Evolutionary conservation across 2,329 filamentous ascomycete genomes (phyloP).

Genomic region (Xylariales sp.): DNA sequence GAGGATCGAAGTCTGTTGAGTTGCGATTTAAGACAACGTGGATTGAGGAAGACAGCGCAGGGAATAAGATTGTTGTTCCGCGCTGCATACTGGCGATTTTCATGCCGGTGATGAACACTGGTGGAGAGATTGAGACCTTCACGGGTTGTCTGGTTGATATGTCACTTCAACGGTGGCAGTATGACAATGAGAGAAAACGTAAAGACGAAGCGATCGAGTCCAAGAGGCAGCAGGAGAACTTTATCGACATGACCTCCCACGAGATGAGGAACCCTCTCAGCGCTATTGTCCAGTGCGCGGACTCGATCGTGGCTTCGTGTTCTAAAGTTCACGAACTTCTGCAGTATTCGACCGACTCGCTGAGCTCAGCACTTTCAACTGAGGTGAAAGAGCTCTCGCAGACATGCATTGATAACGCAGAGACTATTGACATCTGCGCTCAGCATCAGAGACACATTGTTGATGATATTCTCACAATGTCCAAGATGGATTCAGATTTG

Average conservation of each 20-base stretch:
- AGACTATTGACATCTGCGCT: constrained; percentile 72
- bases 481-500: constrained; percentile 65
- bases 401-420: constrained; percentile 77
- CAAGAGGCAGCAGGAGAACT: constrained; percentile 71
- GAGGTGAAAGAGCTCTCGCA: constrained; percentile 64
- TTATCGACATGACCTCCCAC: constrained; percentile 72
- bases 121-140: constrained; percentile 42
- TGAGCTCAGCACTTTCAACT: constrained; percentile 5
- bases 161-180: constrained; percentile 45
- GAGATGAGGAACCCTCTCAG: constrained; percentile 71
- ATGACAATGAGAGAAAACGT: constrained; percentile 31
- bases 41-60: constrained; percentile 39
- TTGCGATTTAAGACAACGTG: constrained; percentile 43
- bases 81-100: constrained; percentile 47
- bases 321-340: constrained; percentile 36
- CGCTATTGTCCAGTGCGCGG: constrained; percentile 70
- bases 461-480: constrained; percentile 61
- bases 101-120: constrained; percentile 42
- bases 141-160: constrained; percentile 46
- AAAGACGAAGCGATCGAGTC: constrained; percentile 55
- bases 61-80: constrained; percentile 37
- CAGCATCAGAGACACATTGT: constrained; percentile 71
- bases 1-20: constrained; percentile 41
- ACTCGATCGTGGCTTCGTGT: constrained; percentile 58
- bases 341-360: constrained; percentile 1